Conservation (phyloP, 768 basidiomycete species). For the Gloeostereum incarnatum region DNA sequence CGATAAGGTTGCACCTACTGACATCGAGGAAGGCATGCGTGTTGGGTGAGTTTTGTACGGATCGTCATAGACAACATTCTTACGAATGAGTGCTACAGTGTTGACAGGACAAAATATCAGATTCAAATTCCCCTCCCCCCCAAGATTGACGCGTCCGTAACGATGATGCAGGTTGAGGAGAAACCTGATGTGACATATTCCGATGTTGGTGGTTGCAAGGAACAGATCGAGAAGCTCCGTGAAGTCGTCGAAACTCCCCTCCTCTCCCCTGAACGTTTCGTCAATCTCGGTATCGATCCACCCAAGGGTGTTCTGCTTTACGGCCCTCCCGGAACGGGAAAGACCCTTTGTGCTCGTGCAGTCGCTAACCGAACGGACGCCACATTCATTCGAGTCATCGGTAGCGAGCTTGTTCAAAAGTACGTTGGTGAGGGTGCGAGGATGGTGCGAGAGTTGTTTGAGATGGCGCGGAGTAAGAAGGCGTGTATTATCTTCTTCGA, state of each 20-base stretch:
- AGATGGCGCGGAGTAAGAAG: constrained; percentile 98
- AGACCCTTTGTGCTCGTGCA: constrained; percentile 95
- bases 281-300: constrained; percentile 96
- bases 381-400: constrained; percentile 98
- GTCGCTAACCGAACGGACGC: constrained; percentile 98
- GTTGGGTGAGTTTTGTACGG: constrained; percentile 66
- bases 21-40: constrained; percentile 99
- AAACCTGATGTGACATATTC: constrained; percentile 98
- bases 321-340: constrained; percentile 96
- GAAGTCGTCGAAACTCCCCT: constrained; percentile 98
- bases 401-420: constrained; percentile 99
- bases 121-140: constrained; percentile 98
- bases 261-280: constrained; percentile 95
- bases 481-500: constrained; percentile 99
- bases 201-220: constrained; percentile 97
- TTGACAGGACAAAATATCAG: constrained; percentile 95
- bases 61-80: constrained; percentile 2
- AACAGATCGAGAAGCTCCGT: constrained; percentile 97
- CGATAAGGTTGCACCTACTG: constrained; percentile 93
- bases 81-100: constrained; percentile 46
- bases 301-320: constrained; percentile 96
- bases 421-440: constrained; percentile 98
- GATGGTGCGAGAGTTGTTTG: constrained; percentile 98
- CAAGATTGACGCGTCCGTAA: constrained; percentile 98
- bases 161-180: constrained; percentile 99